These are phyloP conservation scores for Biscogniauxia sp. DNA, from an alignment of 2,329 filamentous ascomycete genomes.

Conservation along the genomic window DNA sequence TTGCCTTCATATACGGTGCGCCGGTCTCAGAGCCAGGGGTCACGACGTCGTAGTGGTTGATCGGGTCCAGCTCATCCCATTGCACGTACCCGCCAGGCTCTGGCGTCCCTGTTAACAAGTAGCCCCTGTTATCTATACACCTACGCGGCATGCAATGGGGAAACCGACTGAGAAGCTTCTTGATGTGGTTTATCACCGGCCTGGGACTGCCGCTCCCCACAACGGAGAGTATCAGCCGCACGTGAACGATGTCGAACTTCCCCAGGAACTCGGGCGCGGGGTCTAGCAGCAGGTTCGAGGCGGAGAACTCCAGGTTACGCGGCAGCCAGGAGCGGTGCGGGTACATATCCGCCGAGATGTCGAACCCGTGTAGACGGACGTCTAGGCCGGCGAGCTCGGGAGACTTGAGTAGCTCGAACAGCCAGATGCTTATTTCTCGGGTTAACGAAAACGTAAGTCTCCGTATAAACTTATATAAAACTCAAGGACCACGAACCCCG, in stretches of 20 bases:
- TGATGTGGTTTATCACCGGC: constrained; percentile 13
- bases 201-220: constrained; percentile 7
- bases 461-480: neutral
- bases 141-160: too few relatives aligned
- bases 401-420: constrained; percentile 12
- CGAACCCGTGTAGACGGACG: constrained; percentile 11
- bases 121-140: neutral
- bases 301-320: constrained; percentile 5
- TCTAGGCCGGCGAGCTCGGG: constrained; percentile 6
- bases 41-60: constrained; percentile 10
- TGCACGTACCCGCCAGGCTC: constrained; percentile 14
- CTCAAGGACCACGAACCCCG: constrained; percentile 1
- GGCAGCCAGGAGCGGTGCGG: constrained; percentile 12
- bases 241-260: constrained; percentile 11
- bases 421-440: constrained; percentile 9
- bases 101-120: neutral
- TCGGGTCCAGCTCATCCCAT: constrained; percentile 14
- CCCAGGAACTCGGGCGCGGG: constrained; percentile 9
- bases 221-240: constrained; percentile 12
- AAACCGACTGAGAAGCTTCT: constrained; percentile 12
- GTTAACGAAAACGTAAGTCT: neutral
- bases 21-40: neutral
- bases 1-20: constrained; percentile 5
- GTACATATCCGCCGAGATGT: constrained; percentile 12
- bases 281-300: constrained; percentile 6